Evolutionary conservation across 164 flowering plant genomes (phyloP).

Genomic region (Saururus chinensis): DNA sequence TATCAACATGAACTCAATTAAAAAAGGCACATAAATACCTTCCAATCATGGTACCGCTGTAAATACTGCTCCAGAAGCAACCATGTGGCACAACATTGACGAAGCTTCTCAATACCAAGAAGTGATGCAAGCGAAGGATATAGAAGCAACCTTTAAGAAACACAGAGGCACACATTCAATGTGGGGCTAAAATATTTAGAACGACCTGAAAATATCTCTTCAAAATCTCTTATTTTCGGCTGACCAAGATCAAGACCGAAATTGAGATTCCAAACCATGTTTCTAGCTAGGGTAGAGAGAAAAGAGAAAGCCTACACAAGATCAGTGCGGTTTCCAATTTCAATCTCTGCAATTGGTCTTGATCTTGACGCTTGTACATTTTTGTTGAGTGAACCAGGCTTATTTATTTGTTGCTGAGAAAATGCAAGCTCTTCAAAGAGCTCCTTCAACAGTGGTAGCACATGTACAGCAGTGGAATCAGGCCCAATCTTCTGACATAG

Average conservation of each 20-base stretch:
- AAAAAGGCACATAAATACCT: conserved; percentile 35
- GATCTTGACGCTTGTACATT: conserved; percentile 26
- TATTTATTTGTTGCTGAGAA: conserved; percentile 39
- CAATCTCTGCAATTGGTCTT: conserved; percentile 32
- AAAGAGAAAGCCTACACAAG: conserved; percentile 57
- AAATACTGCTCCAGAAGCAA: conserved; percentile 89
- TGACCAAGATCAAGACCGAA: too few relatives aligned
- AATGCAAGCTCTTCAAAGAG: conserved; percentile 91
- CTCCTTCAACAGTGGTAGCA: conserved; percentile 78
- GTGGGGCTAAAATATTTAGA: neutral
- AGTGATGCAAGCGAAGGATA: conserved; percentile 89
- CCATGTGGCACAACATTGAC: conserved; percentile 94
- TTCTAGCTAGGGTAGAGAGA: neutral
- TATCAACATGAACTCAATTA: neutral
- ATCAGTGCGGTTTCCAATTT: conserved; percentile 65
- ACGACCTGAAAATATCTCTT: neutral
- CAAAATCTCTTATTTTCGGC: too few relatives aligned
- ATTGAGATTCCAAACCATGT: neutral
- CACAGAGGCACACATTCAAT: conserved; percentile 3
- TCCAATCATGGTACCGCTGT: conserved; percentile 69
- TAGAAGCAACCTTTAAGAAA: conserved; percentile 60
- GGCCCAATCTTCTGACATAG: conserved; percentile 81
- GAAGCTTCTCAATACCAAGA: conserved; percentile 94
- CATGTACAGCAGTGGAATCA: conserved; percentile 62
- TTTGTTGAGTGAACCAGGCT: conserved; percentile 31